These are phyloP conservation scores for Plasmodium inui DNA, from an alignment of 169 alveolate species.

Conservation along the genomic window DNA sequence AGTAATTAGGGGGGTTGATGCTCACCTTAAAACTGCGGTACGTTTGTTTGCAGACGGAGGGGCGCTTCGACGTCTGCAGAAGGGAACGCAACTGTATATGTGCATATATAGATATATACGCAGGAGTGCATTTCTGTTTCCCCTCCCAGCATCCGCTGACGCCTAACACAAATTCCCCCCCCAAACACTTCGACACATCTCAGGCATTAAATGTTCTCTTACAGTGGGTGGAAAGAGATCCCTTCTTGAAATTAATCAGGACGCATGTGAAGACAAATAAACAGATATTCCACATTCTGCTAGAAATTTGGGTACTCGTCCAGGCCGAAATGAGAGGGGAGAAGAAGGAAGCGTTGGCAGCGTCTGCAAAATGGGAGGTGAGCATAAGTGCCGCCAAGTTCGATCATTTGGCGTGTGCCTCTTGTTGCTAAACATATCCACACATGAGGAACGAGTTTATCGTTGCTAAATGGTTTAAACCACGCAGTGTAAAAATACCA, in stretches of 20 bases:
- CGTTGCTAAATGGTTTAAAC: neutral
- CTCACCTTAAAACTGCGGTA: neutral
- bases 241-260: neutral
- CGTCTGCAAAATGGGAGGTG: neutral
- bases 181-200: neutral
- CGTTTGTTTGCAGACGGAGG: neutral
- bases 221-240: slow-evolving; percentile 21
- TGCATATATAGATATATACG: neutral
- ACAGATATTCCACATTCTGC: slow-evolving; percentile 10
- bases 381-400: neutral
- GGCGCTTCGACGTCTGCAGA: neutral
- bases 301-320: slow-evolving; percentile 20
- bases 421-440: neutral
- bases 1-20: neutral
- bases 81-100: neutral
- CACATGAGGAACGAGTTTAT: neutral
- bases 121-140: neutral
- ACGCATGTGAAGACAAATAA: slow-evolving; percentile 23
- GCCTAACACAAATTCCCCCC: neutral
- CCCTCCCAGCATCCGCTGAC: neutral
- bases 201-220: slow-evolving; percentile 19
- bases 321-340: neutral
- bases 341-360: neutral
- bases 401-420: neutral
- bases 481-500: neutral